phyloP scores from a whole-genome alignment of 495 filamentous ascomycete genomes.

The Lepidopterella palustris region DNA sequence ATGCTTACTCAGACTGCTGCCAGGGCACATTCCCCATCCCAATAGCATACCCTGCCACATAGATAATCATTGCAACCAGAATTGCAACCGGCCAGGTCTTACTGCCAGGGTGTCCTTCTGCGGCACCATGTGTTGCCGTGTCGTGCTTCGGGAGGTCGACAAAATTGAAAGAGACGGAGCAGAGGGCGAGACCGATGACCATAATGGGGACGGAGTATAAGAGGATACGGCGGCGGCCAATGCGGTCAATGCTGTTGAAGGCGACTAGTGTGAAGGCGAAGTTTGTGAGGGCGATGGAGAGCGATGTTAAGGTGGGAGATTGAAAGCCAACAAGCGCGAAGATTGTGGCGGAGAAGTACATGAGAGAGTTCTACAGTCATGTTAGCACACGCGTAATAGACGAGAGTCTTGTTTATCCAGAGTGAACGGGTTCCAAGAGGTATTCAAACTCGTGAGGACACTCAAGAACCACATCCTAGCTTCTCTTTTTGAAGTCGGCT shows the following conservation, averaged over 20 bases:
- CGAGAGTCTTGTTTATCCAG: too few species aligned
- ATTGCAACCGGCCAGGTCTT: constrained; percentile 45
- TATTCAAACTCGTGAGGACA: too few species aligned
- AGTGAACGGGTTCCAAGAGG: too few species aligned
- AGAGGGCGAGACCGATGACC: constrained; percentile 61
- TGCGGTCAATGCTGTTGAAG: constrained; percentile 68
- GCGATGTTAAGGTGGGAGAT: constrained; percentile 71
- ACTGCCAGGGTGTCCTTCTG: background rate
- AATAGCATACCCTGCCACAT: constrained; percentile 76
- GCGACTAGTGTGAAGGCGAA: constrained; percentile 73
- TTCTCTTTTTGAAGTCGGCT: background rate
- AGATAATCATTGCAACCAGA: constrained; percentile 66
- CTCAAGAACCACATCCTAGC: too few species aligned
- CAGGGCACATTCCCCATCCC: constrained; percentile 91
- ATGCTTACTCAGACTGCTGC: constrained; percentile 68
- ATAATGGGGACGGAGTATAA: constrained; percentile 83
- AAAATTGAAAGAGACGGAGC: constrained; percentile 59
- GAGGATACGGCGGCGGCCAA: constrained; percentile 75
- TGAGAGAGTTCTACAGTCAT: constrained; percentile 75
- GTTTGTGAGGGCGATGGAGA: constrained; percentile 78
- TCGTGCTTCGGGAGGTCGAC: constrained; percentile 41
- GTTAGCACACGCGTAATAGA: too few species aligned
- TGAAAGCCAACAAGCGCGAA: constrained; percentile 74
- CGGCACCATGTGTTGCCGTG: background rate
- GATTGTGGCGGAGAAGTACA: constrained; percentile 94